A percentile compares a stretch with the other conserved stretches of the same genome.
These are phyloP conservation scores for Teunomyces funiuensis DNA, from an alignment of 805 yeast genomes.

Conservation along the genomic window DNA sequence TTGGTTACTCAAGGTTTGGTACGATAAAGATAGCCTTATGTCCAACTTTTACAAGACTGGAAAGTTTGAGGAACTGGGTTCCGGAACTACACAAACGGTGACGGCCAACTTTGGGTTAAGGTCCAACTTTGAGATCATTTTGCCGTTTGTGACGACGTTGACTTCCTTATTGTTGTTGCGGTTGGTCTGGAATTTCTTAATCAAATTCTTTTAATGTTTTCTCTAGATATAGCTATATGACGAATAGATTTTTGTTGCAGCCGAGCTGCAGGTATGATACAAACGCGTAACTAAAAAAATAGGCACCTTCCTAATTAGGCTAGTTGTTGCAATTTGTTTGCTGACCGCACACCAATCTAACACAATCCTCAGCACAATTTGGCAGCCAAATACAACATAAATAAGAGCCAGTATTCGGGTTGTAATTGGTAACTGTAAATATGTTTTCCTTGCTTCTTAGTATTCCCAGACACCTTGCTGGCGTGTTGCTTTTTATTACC, in stretches of 20 bases:
- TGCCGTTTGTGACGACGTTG: slow-evolving; percentile 9
- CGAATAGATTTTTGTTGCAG: slow-evolving; percentile 1
- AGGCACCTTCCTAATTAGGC: not conserved
- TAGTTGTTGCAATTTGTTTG: not conserved
- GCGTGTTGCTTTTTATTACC: not conserved
- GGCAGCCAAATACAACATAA: not conserved
- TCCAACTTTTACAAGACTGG: slow-evolving; percentile 60
- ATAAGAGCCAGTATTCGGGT: not conserved
- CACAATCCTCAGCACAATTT: not conserved
- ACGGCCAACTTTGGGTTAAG: slow-evolving; percentile 26
- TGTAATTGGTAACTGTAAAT: not conserved
- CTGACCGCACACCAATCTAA: not conserved
- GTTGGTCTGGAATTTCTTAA: slow-evolving; percentile 8
- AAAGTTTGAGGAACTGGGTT: slow-evolving; percentile 34
- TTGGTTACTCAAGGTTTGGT: slow-evolving; percentile 79
- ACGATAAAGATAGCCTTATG: slow-evolving; percentile 72
- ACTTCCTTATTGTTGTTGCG: slow-evolving; percentile 13
- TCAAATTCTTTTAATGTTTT: slow-evolving; percentile 4
- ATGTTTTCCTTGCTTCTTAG: not conserved
- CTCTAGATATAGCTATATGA: too few species aligned
- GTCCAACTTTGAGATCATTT: slow-evolving; percentile 15
- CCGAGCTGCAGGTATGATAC: not conserved
- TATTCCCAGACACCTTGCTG: not conserved
- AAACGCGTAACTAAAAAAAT: not conserved
- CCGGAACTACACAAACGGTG: slow-evolving; percentile 13